Evolutionary conservation across 2,329 filamentous ascomycete species (phyloP), one percentile per base, ranked within the genome.

Genomic region (Teratosphaeria zuluensis): DNA sequence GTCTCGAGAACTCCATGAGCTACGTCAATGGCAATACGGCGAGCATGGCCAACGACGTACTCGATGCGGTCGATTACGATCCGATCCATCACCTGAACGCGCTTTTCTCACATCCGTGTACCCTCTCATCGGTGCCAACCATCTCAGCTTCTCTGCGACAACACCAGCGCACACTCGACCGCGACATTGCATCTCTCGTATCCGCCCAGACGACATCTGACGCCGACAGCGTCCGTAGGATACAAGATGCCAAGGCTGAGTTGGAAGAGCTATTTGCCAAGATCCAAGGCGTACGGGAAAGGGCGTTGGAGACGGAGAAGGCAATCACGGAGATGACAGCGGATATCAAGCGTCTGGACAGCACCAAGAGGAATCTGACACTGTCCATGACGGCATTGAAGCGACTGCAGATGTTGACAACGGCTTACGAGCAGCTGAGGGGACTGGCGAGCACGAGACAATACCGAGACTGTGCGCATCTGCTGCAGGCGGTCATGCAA

Each of bases 251-350:
- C 52, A 92, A 96, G 76, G 83, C 85, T 58, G 94, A 97, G 76
- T 84, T 99, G 62, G 88, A 88, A 19, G 86, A 88, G 66, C 84
- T 99, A 46, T 96, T 99, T 79, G 85, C 86, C 68, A 95, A 95
- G 77, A 96, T 99, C 73, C 92, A 97, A 73, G 89, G 86, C 64
- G 92, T 99, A 58, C 89, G 92, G 58, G 87, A 87, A 67, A 85
- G 92, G 56, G 94, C 94, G 42, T 84, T 95, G 67, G 86, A 92
- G 78, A 97, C 94, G 21, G 94, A 99, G 75, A 87, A 91, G 72
- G 88, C 92, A 65, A 99, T 99, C 71, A 96, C 92, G 53, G 91
- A 91, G 65, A 99, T 99, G 94, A 99, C 94, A 61, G 91, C 94
- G 59, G 94, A 99, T 70, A 99, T 99, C 73, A 99, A 99, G 78